Evolutionary conservation across 352 stramenopile genomes (phyloP).

Genomic region (Phytopythium delawarense): DNA sequence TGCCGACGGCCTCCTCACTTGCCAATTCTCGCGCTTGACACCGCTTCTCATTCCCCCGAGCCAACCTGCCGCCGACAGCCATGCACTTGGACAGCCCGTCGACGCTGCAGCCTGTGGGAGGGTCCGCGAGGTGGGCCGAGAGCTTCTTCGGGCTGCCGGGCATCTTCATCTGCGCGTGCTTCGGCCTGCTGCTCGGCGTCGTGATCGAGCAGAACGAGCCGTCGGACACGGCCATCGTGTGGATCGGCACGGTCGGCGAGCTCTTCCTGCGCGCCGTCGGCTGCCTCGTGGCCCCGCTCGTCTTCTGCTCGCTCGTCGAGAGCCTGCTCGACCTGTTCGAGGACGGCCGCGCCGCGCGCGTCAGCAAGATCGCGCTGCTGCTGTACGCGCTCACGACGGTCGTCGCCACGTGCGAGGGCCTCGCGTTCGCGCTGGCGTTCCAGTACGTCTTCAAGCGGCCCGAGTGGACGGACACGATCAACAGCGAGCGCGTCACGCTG

Average conservation of each 20-base stretch:
- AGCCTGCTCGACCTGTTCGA: conserved; percentile 37
- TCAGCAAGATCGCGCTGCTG: conserved; percentile 24
- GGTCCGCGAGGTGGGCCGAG: conserved; percentile 8
- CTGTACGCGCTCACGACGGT: conserved; percentile 34
- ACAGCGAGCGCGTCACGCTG: conserved; percentile 12
- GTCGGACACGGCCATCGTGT: conserved; percentile 17
- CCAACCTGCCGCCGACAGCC: neutral
- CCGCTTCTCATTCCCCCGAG: neutral
- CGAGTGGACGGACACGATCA: conserved; percentile 6
- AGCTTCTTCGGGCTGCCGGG: conserved; percentile 26
- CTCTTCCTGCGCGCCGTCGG: conserved; percentile 51
- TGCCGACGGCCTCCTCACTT: neutral
- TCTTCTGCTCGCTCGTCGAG: conserved; percentile 42
- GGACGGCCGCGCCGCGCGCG: conserved; percentile 26
- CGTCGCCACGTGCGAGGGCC: conserved; percentile 21
- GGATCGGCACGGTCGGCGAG: conserved; percentile 30
- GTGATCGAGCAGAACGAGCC: conserved; percentile 12
- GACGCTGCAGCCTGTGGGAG: neutral
- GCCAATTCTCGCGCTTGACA: neutral
- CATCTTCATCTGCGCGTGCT: conserved; percentile 21
- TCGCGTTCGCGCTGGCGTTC: conserved; percentile 33
- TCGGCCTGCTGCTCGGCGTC: conserved; percentile 23
- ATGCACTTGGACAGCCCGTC: conserved; percentile 5
- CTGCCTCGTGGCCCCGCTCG: conserved; percentile 37
- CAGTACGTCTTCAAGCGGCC: conserved; percentile 22